Evolutionary conservation across 345 rosid species (phyloP).

Genomic region (Rhodamnia rubescens): DNA sequence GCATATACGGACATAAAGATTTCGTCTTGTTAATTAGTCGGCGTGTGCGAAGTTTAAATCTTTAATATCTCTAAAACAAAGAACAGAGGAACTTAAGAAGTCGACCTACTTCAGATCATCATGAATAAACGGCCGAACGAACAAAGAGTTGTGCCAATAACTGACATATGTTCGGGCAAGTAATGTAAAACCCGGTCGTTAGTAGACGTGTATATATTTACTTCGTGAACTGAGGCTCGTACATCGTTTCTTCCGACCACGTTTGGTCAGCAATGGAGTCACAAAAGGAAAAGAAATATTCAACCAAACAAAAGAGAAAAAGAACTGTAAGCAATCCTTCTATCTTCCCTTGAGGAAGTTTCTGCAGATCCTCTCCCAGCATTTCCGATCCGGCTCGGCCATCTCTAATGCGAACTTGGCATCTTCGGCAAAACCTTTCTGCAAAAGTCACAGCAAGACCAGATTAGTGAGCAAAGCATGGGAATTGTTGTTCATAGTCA

Average conservation of each 20-base stretch:
- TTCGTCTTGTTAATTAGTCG: neutral
- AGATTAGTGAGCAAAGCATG: neutral
- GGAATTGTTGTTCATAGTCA: neutral
- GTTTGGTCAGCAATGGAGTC: neutral
- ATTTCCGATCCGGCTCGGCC: constrained; percentile 42
- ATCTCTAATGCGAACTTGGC: constrained; percentile 32
- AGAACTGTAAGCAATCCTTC: neutral
- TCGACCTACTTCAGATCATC: neutral
- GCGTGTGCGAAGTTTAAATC: neutral
- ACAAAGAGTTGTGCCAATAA: neutral
- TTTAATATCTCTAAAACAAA: neutral
- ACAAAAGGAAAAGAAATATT: neutral
- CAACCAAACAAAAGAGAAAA: neutral
- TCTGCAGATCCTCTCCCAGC: constrained; percentile 52
- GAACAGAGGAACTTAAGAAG: neutral
- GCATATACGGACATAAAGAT: neutral
- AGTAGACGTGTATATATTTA: neutral
- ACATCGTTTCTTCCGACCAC: neutral
- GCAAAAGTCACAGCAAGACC: constrained; percentile 1
- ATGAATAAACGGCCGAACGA: neutral
- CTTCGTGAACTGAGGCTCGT: neutral
- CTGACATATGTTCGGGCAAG: neutral
- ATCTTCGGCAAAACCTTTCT: constrained; percentile 33
- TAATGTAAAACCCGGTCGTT: neutral
- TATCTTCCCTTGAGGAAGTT: constrained; percentile 34